Conservation (phyloP, 2,329 filamentous ascomycete species). For the Gaeumannomyces tritici region DNA sequence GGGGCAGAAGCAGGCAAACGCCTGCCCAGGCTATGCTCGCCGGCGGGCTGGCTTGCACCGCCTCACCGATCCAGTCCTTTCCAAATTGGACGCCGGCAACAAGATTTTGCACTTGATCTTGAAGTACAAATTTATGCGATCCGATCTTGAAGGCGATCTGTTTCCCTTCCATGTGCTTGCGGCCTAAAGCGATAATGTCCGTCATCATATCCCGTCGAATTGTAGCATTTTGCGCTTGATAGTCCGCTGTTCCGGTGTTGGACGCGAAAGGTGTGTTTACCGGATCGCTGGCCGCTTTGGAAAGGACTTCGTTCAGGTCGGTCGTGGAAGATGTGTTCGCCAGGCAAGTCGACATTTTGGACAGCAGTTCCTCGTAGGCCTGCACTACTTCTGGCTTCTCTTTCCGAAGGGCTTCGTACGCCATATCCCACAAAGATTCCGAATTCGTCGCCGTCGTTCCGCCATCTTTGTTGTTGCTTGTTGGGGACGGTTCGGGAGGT, state of each 20-base stretch:
- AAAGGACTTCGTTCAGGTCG: constrained; percentile 2
- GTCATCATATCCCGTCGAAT: background rate
- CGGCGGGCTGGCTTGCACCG: background rate
- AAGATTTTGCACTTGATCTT: constrained; percentile 2
- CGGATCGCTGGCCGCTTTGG: background rate
- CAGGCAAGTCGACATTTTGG: background rate
- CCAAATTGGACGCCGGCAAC: background rate
- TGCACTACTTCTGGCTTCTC: constrained; percentile 1
- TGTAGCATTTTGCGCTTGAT: background rate
- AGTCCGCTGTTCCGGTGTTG: background rate
- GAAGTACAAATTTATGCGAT: constrained; percentile 3
- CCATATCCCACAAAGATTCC: constrained; percentile 5
- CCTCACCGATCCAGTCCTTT: constrained; percentile 2
- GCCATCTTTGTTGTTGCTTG: background rate
- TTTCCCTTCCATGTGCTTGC: constrained; percentile 5
- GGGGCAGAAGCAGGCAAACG: constrained; percentile 4
- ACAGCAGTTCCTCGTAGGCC: constrained; percentile 4
- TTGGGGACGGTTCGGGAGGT: background rate
- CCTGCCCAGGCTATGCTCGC: constrained; percentile 1
- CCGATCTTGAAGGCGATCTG: background rate
- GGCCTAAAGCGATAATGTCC: background rate
- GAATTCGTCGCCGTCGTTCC: background rate
- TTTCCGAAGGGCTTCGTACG: constrained; percentile 5
- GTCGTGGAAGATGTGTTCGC: background rate
- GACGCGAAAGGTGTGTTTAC: background rate